These are phyloP conservation scores for Trametes sp. DNA, from an alignment of 1,284 basidiomycete species.

Conservation along the genomic window DNA sequence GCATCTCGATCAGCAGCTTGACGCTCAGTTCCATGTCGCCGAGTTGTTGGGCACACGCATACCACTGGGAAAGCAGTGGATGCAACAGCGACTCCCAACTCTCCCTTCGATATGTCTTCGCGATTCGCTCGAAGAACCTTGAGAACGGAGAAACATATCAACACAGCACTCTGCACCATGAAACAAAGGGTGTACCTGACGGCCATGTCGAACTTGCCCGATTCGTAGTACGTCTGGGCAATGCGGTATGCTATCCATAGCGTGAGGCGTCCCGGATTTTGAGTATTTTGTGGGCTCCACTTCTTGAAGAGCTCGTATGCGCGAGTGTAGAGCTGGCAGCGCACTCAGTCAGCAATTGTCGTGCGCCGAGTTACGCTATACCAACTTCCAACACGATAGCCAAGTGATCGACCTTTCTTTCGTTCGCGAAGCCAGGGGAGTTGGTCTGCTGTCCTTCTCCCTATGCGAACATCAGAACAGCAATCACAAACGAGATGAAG, in stretches of 20 bases:
- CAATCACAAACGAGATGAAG: no score
- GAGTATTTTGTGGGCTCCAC: constrained; percentile 53
- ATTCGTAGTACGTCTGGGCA: constrained; percentile 81
- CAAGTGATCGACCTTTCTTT: constrained; percentile 89
- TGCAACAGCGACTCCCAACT: constrained; percentile 77
- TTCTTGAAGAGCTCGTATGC: constrained; percentile 91
- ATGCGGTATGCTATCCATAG: constrained; percentile 88
- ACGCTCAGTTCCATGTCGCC: constrained; percentile 81
- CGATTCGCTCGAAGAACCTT: constrained; percentile 91
- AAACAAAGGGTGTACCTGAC: constrained; percentile 61
- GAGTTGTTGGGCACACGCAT: constrained; percentile 78
- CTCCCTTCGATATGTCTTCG: constrained; percentile 84
- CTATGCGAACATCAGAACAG: constrained; percentile 18
- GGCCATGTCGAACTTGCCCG: constrained; percentile 84
- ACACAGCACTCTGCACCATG: neutral
- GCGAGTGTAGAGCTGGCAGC: constrained; percentile 81
- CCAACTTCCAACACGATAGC: constrained; percentile 81
- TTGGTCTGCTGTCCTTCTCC: constrained; percentile 37
- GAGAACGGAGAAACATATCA: neutral
- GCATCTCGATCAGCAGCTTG: constrained; percentile 80
- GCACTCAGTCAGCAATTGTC: neutral
- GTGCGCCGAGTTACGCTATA: neutral
- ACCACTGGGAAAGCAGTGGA: constrained; percentile 79
- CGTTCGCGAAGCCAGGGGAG: constrained; percentile 78
- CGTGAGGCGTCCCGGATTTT: constrained; percentile 74